Conservation (phyloP, 495 filamentous ascomycete genomes). For the Stereocaulon alpinum region DNA sequence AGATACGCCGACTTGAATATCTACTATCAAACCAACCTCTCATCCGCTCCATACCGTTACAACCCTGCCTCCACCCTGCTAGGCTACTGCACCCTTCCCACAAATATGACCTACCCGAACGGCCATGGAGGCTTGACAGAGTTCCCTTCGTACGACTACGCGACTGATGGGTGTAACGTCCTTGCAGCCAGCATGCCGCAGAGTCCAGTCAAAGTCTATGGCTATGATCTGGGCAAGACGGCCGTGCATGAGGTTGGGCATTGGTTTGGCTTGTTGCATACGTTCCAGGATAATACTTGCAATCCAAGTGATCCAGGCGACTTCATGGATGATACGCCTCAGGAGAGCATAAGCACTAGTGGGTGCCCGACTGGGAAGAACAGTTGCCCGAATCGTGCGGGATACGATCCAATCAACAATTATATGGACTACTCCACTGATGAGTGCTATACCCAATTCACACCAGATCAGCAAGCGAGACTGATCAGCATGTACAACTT, state of each 20-base stretch:
- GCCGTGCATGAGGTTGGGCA: constrained; percentile 49
- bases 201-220: constrained; percentile 25
- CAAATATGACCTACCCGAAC: constrained; percentile 20
- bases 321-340: constrained; percentile 43
- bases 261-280: constrained; percentile 49
- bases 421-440: constrained; percentile 50
- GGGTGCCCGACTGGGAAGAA: constrained; percentile 40
- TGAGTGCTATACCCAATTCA: constrained; percentile 42
- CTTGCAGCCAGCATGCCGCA: constrained; percentile 43
- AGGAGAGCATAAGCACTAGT: constrained; percentile 38
- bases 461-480: constrained; percentile 32
- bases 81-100: constrained; percentile 42
- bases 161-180: constrained; percentile 44
- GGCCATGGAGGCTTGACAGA: constrained; percentile 25
- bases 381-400: constrained; percentile 37
- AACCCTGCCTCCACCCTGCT: constrained; percentile 29
- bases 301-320: constrained; percentile 35
- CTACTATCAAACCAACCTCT: constrained; percentile 42
- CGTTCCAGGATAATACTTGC: constrained; percentile 44
- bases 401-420: constrained; percentile 40
- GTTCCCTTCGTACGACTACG: constrained; percentile 29
- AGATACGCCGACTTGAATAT: constrained; percentile 41
- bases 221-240: constrained; percentile 41
- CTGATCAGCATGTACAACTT: constrained; percentile 40
- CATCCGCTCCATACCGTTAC: constrained; percentile 15